Evolutionary conservation across 305 asterid species (phyloP).

Genomic region (Plantago rigida): DNA sequence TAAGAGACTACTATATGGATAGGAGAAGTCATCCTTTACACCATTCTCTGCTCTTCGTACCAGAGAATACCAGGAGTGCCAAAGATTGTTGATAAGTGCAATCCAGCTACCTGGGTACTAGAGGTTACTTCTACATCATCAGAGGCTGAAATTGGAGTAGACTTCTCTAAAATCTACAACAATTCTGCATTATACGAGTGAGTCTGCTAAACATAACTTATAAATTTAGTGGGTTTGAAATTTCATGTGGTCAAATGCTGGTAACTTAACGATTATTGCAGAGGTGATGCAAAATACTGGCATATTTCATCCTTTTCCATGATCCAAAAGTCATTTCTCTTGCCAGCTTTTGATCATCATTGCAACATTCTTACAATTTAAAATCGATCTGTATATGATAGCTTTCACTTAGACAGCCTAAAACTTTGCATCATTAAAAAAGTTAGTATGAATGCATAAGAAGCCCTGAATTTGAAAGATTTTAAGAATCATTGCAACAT

Average conservation of each 20-base stretch:
- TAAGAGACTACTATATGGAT: too few species aligned
- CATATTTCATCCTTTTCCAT: background rate
- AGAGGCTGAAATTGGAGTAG: slow-evolving; percentile 39
- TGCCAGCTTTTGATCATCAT: background rate
- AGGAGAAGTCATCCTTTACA: background rate
- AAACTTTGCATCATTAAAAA: too few species aligned
- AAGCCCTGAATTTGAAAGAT: too few species aligned
- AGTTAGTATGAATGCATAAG: too few species aligned
- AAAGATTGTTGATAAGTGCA: slow-evolving; percentile 36
- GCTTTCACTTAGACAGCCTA: too few species aligned
- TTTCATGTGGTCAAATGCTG: background rate
- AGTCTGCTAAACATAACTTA: slow-evolving; percentile 23
- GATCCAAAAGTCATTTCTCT: background rate
- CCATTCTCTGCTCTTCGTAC: background rate
- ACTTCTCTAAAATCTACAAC: slow-evolving; percentile 39
- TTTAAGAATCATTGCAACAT: background rate
- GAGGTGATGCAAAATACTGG: background rate
- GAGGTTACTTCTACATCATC: slow-evolving; percentile 44
- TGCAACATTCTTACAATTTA: background rate
- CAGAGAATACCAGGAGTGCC: slow-evolving; percentile 47
- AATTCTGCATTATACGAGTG: slow-evolving; percentile 39
- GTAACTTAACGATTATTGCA: background rate
- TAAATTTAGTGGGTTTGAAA: background rate
- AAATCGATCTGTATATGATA: background rate
- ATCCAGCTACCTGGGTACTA: slow-evolving; percentile 60